Percentiles rank a stretch among this genome's conserved stretches.
phyloP scores from a whole-genome alignment of 768 basidiomycete genomes.

The Lanmaoa rubissima region DNA sequence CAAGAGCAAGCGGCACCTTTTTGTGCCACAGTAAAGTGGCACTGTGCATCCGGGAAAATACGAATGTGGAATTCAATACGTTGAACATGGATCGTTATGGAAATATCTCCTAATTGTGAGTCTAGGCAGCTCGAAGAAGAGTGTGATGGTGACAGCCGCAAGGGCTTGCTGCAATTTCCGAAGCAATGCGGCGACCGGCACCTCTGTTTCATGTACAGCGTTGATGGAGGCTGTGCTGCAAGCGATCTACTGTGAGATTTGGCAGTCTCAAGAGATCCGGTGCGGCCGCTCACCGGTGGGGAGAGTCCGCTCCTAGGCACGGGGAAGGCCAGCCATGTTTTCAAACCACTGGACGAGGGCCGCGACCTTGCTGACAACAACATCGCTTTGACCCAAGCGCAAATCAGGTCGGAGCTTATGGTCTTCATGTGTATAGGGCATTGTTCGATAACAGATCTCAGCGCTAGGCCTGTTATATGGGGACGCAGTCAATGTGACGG shows the following conservation, averaged over 20 bases:
- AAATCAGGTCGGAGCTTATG: constrained; percentile 66
- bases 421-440: constrained; percentile 65
- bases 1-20: constrained; percentile 10
- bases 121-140: constrained; percentile 20
- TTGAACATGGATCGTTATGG: constrained; percentile 15
- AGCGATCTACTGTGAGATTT: constrained; percentile 13
- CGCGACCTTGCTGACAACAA: constrained; percentile 64
- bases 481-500: constrained; percentile 62
- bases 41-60: constrained; percentile 2
- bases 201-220: constrained; percentile 29
- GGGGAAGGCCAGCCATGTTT: constrained; percentile 58
- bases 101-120: constrained; percentile 10
- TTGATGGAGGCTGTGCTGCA: constrained; percentile 10
- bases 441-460: constrained; percentile 76
- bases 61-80: constrained; percentile 12
- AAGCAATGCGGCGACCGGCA: constrained; percentile 22
- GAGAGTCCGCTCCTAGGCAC: constrained; percentile 7
- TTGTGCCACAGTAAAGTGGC: constrained; percentile 20
- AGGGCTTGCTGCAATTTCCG: constrained; percentile 24
- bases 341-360: constrained; percentile 71
- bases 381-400: constrained; percentile 66
- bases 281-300: constrained; percentile 13
- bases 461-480: constrained; percentile 59
- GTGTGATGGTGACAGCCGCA: constrained; percentile 19
- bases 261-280: constrained; percentile 7